Evolutionary conservation across 2,329 filamentous ascomycete genomes (phyloP).

Genomic region (Alternaria sp.): DNA sequence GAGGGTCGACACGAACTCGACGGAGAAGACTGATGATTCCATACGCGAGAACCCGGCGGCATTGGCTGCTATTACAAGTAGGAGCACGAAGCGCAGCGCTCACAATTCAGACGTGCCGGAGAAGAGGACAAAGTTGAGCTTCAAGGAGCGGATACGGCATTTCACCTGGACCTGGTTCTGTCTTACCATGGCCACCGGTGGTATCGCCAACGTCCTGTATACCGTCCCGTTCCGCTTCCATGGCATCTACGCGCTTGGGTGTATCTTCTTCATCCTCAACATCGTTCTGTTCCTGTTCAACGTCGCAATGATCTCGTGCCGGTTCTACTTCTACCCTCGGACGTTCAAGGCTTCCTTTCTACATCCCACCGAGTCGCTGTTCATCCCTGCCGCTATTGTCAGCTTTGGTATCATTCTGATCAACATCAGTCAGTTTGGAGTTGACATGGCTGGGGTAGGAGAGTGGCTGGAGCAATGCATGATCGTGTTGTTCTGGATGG

Average conservation of each 20-base stretch:
- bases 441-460: constrained; percentile 55
- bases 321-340: constrained; percentile 73
- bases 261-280: constrained; percentile 57
- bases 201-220: constrained; percentile 66
- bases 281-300: constrained; percentile 73
- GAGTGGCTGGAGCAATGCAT: constrained; percentile 63
- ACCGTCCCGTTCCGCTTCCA: constrained; percentile 53
- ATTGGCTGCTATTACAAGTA: neutral
- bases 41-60: neutral
- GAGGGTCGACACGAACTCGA: neutral
- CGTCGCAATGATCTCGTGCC: constrained; percentile 67
- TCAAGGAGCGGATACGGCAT: constrained; percentile 64
- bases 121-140: constrained; percentile 33
- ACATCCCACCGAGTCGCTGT: constrained; percentile 79
- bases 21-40: constrained; percentile 5
- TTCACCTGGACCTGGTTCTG: constrained; percentile 84
- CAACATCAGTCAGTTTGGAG: constrained; percentile 78
- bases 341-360: constrained; percentile 74
- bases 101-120: neutral
- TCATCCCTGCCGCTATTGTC: constrained; percentile 72
- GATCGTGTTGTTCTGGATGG: constrained; percentile 76
- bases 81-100: constrained; percentile 1
- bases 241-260: constrained; percentile 56
- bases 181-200: constrained; percentile 67
- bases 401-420: constrained; percentile 68